phyloP scores from a whole-genome alignment of 352 stramenopile genomes.

The Phytopythium cucurbitacearum region DNA sequence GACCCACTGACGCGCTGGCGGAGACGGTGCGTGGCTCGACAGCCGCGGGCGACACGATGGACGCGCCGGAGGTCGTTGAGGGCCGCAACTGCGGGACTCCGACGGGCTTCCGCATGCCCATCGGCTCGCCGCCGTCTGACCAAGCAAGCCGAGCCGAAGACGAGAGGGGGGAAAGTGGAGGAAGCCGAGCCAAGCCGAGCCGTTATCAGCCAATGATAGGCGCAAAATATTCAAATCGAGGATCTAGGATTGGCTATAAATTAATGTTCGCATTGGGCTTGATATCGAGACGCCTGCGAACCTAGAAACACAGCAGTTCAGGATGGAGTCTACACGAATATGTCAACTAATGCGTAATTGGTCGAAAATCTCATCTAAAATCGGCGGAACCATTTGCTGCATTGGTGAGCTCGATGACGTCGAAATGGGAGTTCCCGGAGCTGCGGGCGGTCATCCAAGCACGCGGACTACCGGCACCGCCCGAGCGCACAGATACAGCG shows the following conservation, averaged over 20 bases:
- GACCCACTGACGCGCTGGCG: not conserved
- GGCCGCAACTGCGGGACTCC: not conserved
- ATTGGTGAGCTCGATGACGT: constrained; percentile 17
- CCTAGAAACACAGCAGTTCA: too few species aligned
- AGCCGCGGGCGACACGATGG: not conserved
- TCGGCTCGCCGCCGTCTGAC: not conserved
- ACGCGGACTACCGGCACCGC: not conserved
- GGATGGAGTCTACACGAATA: too few species aligned
- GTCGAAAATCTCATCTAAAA: too few species aligned
- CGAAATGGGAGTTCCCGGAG: constrained; percentile 45
- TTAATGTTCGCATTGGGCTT: not conserved
- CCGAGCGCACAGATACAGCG: not conserved
- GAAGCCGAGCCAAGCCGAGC: not conserved
- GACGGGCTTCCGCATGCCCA: not conserved
- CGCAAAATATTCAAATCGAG: constrained; percentile 2
- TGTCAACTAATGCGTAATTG: too few species aligned
- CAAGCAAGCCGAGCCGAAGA: not conserved
- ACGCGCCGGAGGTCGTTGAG: not conserved
- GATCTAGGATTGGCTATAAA: constrained; percentile 2
- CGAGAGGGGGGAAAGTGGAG: not conserved
- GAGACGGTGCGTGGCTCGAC: not conserved
- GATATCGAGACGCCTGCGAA: not conserved
- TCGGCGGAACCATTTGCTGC: not conserved
- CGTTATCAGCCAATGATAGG: not conserved
- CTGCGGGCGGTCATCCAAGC: constrained; percentile 33